A percentile compares a stretch with the other conserved stretches of the same genome.
phyloP scores from a whole-genome alignment of 768 basidiomycete genomes.

The Coprinopsis strossmayeri region DNA sequence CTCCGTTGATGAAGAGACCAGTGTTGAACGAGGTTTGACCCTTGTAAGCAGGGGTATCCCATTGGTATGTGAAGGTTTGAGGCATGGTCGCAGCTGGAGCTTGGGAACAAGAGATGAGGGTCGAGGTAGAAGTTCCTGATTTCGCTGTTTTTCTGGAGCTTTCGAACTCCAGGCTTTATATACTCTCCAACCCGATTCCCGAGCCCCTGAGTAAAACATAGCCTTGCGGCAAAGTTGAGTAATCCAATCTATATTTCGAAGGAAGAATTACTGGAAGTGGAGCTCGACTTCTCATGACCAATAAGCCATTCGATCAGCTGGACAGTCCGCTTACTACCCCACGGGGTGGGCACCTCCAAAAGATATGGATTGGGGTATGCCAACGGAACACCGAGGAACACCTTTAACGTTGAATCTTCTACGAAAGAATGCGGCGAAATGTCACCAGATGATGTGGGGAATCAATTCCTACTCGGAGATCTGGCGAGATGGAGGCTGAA shows the following conservation, averaged over 20 bases:
- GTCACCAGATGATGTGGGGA: no score
- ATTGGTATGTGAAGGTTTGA: constrained; percentile 38
- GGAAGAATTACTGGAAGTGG: not conserved
- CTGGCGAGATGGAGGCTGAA: no score
- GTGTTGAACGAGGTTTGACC: constrained; percentile 54
- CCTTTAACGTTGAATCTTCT: no score
- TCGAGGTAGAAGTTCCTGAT: not conserved
- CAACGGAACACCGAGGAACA: no score
- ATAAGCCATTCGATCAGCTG: not conserved
- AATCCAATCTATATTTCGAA: not conserved
- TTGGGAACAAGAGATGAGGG: not conserved
- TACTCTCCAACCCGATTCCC: not conserved
- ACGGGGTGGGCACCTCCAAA: no score
- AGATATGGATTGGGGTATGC: no score
- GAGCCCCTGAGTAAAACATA: not conserved
- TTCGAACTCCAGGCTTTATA: not conserved
- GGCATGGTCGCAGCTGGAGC: constrained; percentile 20
- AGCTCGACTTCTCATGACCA: not conserved
- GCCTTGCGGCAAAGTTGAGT: not conserved
- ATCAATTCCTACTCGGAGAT: no score
- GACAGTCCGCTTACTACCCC: not conserved
- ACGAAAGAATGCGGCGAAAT: no score
- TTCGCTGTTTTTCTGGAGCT: not conserved
- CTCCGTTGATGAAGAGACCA: constrained; percentile 68
- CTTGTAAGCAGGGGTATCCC: constrained; percentile 47